Conservation (phyloP, 768 basidiomycete species). For the Lactarius hatsudake region DNA sequence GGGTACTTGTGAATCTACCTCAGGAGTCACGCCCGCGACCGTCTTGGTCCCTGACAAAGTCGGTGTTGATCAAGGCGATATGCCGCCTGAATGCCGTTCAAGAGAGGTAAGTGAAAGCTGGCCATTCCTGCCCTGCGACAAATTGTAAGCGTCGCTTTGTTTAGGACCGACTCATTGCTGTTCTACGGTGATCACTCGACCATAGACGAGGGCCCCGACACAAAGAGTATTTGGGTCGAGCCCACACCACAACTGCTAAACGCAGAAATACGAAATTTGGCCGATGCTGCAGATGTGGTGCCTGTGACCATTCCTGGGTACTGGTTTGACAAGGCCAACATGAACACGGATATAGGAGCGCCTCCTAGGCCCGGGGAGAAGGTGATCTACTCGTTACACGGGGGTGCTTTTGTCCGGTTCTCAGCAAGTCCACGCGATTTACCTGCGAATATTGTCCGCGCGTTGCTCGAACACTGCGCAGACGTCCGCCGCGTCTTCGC, state of each 20-base stretch:
- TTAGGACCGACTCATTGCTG: constrained; percentile 16
- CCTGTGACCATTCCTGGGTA: constrained; percentile 23
- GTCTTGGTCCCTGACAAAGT: constrained; percentile 13
- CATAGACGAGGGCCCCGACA: constrained; percentile 12
- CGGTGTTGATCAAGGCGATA: constrained; percentile 10
- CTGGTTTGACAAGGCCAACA: constrained; percentile 21
- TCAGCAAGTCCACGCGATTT: constrained; percentile 56
- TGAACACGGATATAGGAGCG: constrained; percentile 30
- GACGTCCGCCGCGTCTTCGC: constrained; percentile 52
- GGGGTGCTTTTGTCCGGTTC: constrained; percentile 53
- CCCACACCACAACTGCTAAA: constrained; percentile 24
- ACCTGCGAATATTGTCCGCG: constrained; percentile 41
- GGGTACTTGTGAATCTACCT: constrained; percentile 12
- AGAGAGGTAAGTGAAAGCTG: constrained; percentile 1
- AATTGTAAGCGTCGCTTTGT: neutral
- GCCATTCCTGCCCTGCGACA: neutral
- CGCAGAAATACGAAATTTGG: constrained; percentile 20
- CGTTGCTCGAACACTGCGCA: constrained; percentile 26
- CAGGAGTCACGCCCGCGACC: constrained; percentile 13
- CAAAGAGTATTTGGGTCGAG: constrained; percentile 27
- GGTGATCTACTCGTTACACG: constrained; percentile 61
- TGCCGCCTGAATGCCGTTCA: constrained; percentile 3
- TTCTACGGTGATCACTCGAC: constrained; percentile 21
- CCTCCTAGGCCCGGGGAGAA: constrained; percentile 50
- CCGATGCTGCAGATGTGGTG: constrained; percentile 11